Base-by-base conservation (phyloP, 2,329 filamentous ascomycete genomes). In the Gaeumannomyces sp. region DNA sequence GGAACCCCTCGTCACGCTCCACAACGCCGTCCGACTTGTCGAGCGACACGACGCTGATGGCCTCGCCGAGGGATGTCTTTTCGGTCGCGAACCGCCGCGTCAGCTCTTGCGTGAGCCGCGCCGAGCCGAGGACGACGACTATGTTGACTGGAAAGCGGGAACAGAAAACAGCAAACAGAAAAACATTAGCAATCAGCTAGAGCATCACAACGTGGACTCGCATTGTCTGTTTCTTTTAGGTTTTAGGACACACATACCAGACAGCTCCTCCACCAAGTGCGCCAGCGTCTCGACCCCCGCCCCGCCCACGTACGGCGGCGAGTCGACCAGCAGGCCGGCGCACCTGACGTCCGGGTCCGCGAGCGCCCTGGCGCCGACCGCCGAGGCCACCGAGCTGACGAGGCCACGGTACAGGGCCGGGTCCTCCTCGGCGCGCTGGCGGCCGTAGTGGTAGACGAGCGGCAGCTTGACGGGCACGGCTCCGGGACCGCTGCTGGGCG, bases 381-480 rank as follows among this genome's bases (percentile, higher is more conserved):
- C 89, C 25, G 94, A 83, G 0, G 92, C 93, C 73, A 98, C 81
- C 67, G 90, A 85, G 60, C 89, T 91, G 29, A 91, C 80, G 67
- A 97, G 78, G 16, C 88, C 84, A 72, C 87, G 89, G 78, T 90
- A 98, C 59, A 94, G 78, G 45, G 81, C 83, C 0, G 85, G 81
- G 67, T 92, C 90, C 62, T 92, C 90, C 70, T 92, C 89, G 0
- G 92, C 85, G 67, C 82, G 87, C 63, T 85, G 82, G 68, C 90
- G 81, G 22, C 95, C 94, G 75, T 91, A 96, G 76, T 93, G 92
- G 74, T 97, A 96, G 33, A 94, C 92, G 64, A 99, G 79, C 6
- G 95, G 95, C 70, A 97, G 82, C 80, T 97, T 98, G 63, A 97
- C 92, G 0, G 94, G 93, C 25, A 96, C 88, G 0, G 88, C 85